A percentile compares a stretch with the other conserved stretches of the same genome.
These are phyloP conservation scores for Penicillium sp. DNA, from an alignment of 2,329 filamentous ascomycete genomes.

Conservation along the genomic window DNA sequence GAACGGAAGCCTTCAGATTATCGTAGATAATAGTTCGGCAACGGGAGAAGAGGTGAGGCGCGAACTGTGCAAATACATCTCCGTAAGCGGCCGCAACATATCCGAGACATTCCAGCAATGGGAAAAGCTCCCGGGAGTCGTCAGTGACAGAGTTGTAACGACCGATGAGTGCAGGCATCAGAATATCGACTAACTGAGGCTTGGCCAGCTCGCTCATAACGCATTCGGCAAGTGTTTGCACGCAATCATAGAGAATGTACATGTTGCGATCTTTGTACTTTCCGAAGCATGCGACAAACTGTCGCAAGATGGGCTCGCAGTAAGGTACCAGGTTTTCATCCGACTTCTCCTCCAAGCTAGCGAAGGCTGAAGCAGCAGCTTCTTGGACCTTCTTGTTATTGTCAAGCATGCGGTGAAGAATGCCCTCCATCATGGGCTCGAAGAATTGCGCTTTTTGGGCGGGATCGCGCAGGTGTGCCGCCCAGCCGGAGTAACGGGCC, in stretches of 20 bases:
- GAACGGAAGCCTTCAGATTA: constrained; percentile 80
- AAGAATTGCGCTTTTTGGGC: constrained; percentile 76
- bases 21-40: constrained; percentile 90
- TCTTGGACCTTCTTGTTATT: constrained; percentile 98
- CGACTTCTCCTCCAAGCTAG: constrained; percentile 91
- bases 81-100: constrained; percentile 89
- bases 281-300: constrained; percentile 88
- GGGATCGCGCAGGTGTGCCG: constrained; percentile 69
- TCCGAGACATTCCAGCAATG: constrained; percentile 91
- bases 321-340: constrained; percentile 80
- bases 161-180: constrained; percentile 91
- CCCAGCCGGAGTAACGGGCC: constrained; percentile 91
- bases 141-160: constrained; percentile 86
- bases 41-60: constrained; percentile 79
- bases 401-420: constrained; percentile 91
- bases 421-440: constrained; percentile 95
- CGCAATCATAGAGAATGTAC: constrained; percentile 97
- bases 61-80: constrained; percentile 79
- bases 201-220: constrained; percentile 80
- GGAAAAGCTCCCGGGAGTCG: constrained; percentile 89
- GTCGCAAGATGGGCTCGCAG: constrained; percentile 83
- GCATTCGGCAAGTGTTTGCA: constrained; percentile 92
- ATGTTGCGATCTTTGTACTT: constrained; percentile 99
- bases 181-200: constrained; percentile 74
- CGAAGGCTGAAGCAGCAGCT: constrained; percentile 92